These are phyloP conservation scores for Aspergillus sp. DNA, from an alignment of 2,329 filamentous ascomycete genomes.

Conservation along the genomic window DNA sequence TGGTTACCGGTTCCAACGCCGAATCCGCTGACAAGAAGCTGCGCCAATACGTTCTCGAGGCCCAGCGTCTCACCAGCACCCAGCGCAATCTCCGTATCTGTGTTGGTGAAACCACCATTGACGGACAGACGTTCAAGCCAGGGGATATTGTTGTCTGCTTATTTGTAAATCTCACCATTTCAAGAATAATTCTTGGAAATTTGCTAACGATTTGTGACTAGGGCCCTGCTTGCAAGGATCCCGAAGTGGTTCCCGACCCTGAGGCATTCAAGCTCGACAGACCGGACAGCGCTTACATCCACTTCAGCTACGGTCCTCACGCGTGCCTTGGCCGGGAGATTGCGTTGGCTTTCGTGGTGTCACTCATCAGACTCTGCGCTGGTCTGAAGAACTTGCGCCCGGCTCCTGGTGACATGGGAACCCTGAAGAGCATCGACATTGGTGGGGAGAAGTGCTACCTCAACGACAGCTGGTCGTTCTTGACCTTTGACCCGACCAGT, in stretches of 20 bases:
- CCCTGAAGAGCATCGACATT: conserved; percentile 39
- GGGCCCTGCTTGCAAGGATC: conserved; percentile 30
- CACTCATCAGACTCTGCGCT: conserved; percentile 39
- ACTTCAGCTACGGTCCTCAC: conserved; percentile 44
- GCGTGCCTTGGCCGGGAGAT: conserved; percentile 41
- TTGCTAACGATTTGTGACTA: background rate
- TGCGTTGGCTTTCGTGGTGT: conserved; percentile 35
- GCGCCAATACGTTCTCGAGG: conserved; percentile 19
- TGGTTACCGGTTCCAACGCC: conserved; percentile 29
- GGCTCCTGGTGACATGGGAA: conserved; percentile 42
- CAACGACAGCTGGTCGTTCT: conserved; percentile 45
- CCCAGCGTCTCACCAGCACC: conserved; percentile 16
- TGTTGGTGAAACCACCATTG: conserved; percentile 28
- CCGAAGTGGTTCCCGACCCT: conserved; percentile 31
- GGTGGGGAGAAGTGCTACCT: conserved; percentile 37
- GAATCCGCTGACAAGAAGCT: conserved; percentile 20
- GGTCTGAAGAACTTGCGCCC: conserved; percentile 41
- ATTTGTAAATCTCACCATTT: conserved; percentile 8
- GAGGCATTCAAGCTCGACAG: conserved; percentile 40
- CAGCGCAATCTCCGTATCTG: conserved; percentile 36
- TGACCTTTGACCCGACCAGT: conserved; percentile 43
- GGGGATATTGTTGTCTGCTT: conserved; percentile 35
- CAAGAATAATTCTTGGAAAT: too few species aligned
- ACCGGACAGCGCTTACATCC: conserved; percentile 33
- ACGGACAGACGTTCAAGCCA: conserved; percentile 34